Conservation (phyloP, 257 asterid genomes). For the Solanum megistacrolobum region DNA sequence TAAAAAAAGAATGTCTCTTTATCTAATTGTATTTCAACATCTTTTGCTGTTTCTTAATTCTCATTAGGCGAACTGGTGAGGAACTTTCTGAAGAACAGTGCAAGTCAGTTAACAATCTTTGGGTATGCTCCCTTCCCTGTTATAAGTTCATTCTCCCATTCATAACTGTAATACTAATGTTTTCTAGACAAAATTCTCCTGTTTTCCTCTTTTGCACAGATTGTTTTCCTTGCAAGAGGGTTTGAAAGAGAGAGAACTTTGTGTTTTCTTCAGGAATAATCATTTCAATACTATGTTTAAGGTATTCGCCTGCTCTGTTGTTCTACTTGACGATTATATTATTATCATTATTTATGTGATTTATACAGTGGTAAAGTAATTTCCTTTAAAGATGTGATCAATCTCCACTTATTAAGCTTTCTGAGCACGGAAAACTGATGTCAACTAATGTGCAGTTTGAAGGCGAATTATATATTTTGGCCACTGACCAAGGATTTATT, state of each 20-base stretch:
- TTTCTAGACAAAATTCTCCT: constrained; percentile 1
- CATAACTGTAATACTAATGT: constrained; percentile 3
- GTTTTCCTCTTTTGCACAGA: constrained; percentile 29
- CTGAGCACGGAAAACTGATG: constrained; percentile 7
- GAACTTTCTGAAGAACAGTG: constrained; percentile 73
- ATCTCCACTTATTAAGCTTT: constrained; percentile 7
- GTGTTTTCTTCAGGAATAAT: constrained; percentile 93
- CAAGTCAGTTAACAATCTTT: constrained; percentile 82
- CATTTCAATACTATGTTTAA: constrained; percentile 98
- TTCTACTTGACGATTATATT: neutral
- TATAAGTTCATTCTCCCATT: neutral
- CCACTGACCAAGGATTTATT: constrained; percentile 82
- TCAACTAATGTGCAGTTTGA: constrained; percentile 61
- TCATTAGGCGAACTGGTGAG: constrained; percentile 61
- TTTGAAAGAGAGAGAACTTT: constrained; percentile 85
- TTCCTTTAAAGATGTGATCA: neutral
- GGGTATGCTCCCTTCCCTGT: constrained; percentile 47
- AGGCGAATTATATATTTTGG: constrained; percentile 84
- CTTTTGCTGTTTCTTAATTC: constrained; percentile 9
- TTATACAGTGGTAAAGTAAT: neutral
- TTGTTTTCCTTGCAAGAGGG: constrained; percentile 80
- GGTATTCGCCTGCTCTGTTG: constrained; percentile 24
- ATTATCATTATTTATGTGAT: neutral
- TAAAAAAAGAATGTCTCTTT: neutral
- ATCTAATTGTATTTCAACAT: neutral